phyloP scores from a whole-genome alignment of 768 basidiomycete genomes.

The Lactarius trivialis region DNA sequence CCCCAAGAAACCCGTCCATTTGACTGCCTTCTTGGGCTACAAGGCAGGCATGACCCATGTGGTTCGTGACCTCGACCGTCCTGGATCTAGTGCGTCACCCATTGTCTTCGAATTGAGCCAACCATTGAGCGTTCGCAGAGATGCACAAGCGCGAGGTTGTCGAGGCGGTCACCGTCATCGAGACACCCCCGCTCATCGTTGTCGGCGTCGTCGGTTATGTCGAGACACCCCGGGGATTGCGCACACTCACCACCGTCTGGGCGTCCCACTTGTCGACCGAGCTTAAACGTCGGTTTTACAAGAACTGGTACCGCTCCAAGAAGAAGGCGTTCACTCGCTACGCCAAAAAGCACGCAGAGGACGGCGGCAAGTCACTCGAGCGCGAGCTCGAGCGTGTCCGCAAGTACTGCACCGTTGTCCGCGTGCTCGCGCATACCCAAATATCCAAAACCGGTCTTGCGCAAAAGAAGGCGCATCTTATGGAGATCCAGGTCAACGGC shows the following conservation, averaged over 20 bases:
- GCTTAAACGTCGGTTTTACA: conserved; percentile 98
- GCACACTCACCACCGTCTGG: conserved; percentile 98
- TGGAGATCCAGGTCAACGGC: conserved; percentile 99
- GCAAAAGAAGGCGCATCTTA: conserved; percentile 99
- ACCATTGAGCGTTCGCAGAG: conserved; percentile 46
- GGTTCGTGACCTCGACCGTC: conserved; percentile 98
- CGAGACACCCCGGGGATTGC: conserved; percentile 98
- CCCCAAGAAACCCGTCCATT: conserved; percentile 96
- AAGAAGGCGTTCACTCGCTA: conserved; percentile 99
- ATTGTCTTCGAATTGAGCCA: not conserved
- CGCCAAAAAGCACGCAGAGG: conserved; percentile 98
- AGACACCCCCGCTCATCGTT: conserved; percentile 94
- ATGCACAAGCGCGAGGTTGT: conserved; percentile 99
- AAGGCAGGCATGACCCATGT: conserved; percentile 99
- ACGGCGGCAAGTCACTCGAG: conserved; percentile 82
- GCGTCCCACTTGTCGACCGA: conserved; percentile 97
- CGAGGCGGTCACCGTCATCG: conserved; percentile 92
- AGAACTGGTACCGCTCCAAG: conserved; percentile 99
- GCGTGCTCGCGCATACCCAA: conserved; percentile 98
- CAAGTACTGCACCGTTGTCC: conserved; percentile 99
- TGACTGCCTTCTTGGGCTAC: conserved; percentile 98
- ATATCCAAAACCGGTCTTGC: conserved; percentile 94
- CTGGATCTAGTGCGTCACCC: conserved; percentile 84
- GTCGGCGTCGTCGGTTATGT: conserved; percentile 99
- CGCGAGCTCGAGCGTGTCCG: conserved; percentile 99